Conservation (phyloP, 192 early-diverging fungal species). For the Coemansia sp. region DNA sequence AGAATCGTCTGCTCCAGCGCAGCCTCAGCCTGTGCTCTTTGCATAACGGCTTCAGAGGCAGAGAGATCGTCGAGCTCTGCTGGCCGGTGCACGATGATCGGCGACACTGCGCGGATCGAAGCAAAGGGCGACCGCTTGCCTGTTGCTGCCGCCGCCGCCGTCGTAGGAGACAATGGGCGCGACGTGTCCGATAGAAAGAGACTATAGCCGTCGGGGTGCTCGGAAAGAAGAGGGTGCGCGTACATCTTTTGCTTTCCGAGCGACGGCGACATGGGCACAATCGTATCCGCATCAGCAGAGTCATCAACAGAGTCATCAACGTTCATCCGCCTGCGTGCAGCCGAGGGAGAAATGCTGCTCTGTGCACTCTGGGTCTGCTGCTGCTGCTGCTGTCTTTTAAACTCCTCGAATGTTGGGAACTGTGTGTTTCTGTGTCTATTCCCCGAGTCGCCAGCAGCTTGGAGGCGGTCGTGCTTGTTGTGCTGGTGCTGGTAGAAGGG, state of each 20-base stretch:
- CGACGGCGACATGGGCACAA: conserved; percentile 9
- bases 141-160: conserved; percentile 1
- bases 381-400: conserved; percentile 23
- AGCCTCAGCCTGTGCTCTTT: conserved; percentile 30
- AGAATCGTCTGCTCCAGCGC: conserved; percentile 44
- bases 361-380: conserved; percentile 7
- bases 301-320: conserved; percentile 9
- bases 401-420: conserved; percentile 45
- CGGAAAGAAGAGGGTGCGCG: conserved; percentile 32
- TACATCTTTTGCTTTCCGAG: conserved; percentile 2
- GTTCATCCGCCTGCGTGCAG: conserved; percentile 2
- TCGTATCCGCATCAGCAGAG: conserved; percentile 3
- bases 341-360: neutral
- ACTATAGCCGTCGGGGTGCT: conserved; percentile 1
- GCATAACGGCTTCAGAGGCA: neutral
- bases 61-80: neutral
- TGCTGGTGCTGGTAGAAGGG: conserved; percentile 7
- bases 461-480: neutral
- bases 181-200: conserved; percentile 8
- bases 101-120: conserved; percentile 42
- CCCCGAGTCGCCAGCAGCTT: neutral
- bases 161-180: neutral
- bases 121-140: conserved; percentile 43
- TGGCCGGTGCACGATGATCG: conserved; percentile 18
- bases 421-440: conserved; percentile 7